Evolutionary conservation across 768 basidiomycete species (phyloP), one percentile per base, ranked within the genome.

Genomic region (Cubamyces sp.): DNA sequence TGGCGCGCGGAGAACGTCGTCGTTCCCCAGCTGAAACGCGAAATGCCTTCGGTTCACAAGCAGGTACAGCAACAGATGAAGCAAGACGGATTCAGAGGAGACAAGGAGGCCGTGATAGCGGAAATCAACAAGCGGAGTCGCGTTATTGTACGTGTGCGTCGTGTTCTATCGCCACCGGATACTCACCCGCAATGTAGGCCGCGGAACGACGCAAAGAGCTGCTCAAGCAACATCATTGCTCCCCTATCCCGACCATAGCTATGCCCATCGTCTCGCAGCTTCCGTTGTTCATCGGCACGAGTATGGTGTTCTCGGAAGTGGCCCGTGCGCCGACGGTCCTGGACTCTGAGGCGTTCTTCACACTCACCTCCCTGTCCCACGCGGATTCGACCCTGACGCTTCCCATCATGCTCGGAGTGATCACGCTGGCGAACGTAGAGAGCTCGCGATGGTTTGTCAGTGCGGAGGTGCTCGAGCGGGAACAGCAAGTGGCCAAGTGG

Each of bases 351-450:
- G 82, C 88, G 7, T 91, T 93, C 75, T 71, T 91, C 40, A 88
- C 89, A 0, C 80, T 94, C 40, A 83, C 88, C 5, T 86, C 87
- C 3, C 76, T 93, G 51, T 77, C 85, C 12, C 87, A 88, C 70
- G 78, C 87, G 11, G 92, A 94, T 71, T 81, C 88, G 28, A 91
- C 90, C 0, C 82, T 82, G 68, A 75, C 82, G 14, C 72, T 93
- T 1, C 92, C 92, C 2, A 85, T 93, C 53, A 75, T 83, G 2
- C 78, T 92, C 21, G 92, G 92, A 7, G 72, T 92, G 48, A 71
- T 91, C 42, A 91, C 89, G 11, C 79, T 93, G 78, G 88, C 87
- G 2, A 92, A 92, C 64, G 87, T 91, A 12, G 92, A 94, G 69
- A 86, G 88, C 8, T 82, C 86, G 39, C 83, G 83, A 42, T 92